These are phyloP conservation scores for Thelephora ganbajun DNA, from an alignment of 768 basidiomycete species.

Conservation along the genomic window DNA sequence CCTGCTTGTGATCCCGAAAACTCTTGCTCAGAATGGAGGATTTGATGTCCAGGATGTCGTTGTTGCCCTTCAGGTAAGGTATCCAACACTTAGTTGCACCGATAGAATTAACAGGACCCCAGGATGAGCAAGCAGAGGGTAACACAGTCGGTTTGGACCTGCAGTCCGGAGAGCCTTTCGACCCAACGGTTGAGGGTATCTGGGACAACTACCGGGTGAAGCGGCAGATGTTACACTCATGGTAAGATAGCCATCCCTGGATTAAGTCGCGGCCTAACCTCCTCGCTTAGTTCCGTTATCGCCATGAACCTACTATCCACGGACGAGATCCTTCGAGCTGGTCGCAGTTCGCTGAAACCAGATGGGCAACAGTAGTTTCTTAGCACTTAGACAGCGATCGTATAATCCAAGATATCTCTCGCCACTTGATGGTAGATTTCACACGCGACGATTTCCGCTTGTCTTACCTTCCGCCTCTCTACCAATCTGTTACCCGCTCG, in stretches of 20 bases:
- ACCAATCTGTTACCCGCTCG: neutral
- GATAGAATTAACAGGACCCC: neutral
- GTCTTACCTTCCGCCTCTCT: neutral
- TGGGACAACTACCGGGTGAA: slow-evolving; percentile 99
- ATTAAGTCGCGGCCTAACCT: slow-evolving; percentile 12
- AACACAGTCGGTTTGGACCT: slow-evolving; percentile 86
- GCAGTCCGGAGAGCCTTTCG: slow-evolving; percentile 88
- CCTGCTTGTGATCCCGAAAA: slow-evolving; percentile 89
- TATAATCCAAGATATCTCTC: neutral
- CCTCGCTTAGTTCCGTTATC: slow-evolving; percentile 62
- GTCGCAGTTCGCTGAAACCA: slow-evolving; percentile 76
- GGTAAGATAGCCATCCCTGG: slow-evolving; percentile 35
- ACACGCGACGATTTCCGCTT: neutral
- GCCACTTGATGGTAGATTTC: neutral
- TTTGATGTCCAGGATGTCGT: slow-evolving; percentile 95
- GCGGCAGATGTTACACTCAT: slow-evolving; percentile 95
- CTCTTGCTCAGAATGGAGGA: slow-evolving; percentile 88
- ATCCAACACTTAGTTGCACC: neutral
- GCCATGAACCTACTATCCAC: slow-evolving; percentile 91
- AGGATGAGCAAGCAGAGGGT: slow-evolving; percentile 95
- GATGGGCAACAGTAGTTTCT: slow-evolving; percentile 44
- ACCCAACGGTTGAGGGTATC: slow-evolving; percentile 89
- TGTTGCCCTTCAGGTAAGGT: slow-evolving; percentile 70
- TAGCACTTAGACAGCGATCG: too few species aligned
- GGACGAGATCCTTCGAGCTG: slow-evolving; percentile 88